These are phyloP conservation scores for Apiospora pterosperma DNA, from an alignment of 2,329 filamentous ascomycete genomes.

Conservation along the genomic window DNA sequence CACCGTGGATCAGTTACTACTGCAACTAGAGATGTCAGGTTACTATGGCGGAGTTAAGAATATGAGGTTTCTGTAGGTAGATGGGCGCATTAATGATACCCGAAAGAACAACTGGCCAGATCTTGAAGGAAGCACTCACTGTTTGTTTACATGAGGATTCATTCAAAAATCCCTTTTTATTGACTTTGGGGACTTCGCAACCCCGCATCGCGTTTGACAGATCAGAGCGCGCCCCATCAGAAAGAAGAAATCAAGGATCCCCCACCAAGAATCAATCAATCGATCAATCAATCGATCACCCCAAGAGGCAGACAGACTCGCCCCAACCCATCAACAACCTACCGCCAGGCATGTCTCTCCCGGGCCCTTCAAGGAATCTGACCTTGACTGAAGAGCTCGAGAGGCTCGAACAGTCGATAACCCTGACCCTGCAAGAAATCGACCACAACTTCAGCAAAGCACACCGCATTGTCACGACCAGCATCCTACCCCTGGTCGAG, in stretches of 20 bases:
- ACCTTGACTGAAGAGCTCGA: conserved; percentile 94
- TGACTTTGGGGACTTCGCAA: conserved; percentile 3
- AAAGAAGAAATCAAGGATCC: neutral
- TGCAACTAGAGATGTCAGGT: conserved; percentile 67
- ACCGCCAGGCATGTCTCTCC: conserved; percentile 42
- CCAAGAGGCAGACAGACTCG: neutral
- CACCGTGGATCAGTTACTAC: conserved; percentile 64
- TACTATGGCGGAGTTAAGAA: conserved; percentile 48
- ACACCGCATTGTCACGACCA: conserved; percentile 91
- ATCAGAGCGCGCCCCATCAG: neutral
- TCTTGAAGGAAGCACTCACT: neutral
- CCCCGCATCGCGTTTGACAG: neutral
- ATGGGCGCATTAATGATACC: conserved; percentile 16
- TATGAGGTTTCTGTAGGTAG: neutral
- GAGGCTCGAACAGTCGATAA: conserved; percentile 94
- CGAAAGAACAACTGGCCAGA: neutral
- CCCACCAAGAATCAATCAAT: neutral
- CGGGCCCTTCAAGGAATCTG: conserved; percentile 51
- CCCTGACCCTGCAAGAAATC: conserved; percentile 95
- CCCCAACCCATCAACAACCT: neutral
- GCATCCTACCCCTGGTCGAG: conserved; percentile 89
- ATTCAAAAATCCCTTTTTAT: neutral
- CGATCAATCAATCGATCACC: neutral
- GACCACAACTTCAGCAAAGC: conserved; percentile 97
- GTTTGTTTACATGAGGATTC: neutral